Percentiles rank a stretch among this genome's conserved stretches.
Conservation (phyloP, 1,139 yeast species). For the Blastobotrys illinoisensis region DNA sequence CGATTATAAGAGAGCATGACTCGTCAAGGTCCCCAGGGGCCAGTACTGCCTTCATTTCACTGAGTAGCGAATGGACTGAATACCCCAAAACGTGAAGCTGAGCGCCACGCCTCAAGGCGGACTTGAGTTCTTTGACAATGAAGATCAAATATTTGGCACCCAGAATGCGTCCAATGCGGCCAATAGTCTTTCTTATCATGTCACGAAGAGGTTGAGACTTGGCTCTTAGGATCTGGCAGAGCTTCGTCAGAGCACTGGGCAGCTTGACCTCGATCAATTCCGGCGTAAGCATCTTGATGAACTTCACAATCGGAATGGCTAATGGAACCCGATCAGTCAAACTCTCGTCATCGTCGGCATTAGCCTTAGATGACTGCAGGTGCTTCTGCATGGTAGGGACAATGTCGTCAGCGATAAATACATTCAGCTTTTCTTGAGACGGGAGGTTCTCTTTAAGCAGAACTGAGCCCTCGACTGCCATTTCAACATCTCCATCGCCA, state of each 20-base stretch:
- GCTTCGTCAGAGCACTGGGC: conserved; percentile 76
- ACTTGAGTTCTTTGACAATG: conserved; percentile 67
- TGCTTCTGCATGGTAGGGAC: conserved; percentile 58
- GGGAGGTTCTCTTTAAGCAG: conserved; percentile 30
- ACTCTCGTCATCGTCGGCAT: conserved; percentile 82
- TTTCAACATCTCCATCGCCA: conserved; percentile 14
- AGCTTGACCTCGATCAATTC: conserved; percentile 53
- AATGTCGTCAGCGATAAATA: conserved; percentile 51
- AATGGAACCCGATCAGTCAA: conserved; percentile 70
- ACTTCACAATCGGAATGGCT: conserved; percentile 74
- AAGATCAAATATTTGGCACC: conserved; percentile 74
- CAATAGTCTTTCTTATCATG: conserved; percentile 70
- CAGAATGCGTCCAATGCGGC: conserved; percentile 55
- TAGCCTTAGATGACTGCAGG: conserved; percentile 36
- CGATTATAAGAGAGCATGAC: conserved; percentile 55
- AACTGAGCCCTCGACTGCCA: conserved; percentile 18
- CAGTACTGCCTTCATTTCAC: conserved; percentile 44
- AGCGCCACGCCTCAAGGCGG: conserved; percentile 82
- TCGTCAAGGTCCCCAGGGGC: conserved; percentile 73
- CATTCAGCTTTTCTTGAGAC: conserved; percentile 41
- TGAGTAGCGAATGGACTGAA: conserved; percentile 71
- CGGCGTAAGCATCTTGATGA: conserved; percentile 57
- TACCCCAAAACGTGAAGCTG: conserved; percentile 91
- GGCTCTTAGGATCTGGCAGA: conserved; percentile 84
- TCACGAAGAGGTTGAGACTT: conserved; percentile 87